Evolutionary conservation across 2,329 filamentous ascomycete genomes (phyloP).

Genomic region (Hypoxylon sp.): DNA sequence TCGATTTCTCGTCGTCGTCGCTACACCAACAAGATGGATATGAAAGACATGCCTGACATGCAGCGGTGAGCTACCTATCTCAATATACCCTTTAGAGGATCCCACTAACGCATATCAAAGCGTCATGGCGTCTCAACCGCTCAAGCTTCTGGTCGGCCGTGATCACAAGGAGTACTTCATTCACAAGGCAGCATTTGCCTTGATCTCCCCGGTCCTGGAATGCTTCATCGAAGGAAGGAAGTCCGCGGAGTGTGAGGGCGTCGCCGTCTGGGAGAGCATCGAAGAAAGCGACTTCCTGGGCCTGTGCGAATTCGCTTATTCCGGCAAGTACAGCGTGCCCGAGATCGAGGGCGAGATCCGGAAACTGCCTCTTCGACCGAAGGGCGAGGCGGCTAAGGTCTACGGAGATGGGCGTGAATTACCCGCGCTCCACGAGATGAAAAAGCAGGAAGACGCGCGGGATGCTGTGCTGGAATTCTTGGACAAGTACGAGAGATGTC

Average conservation of each 20-base stretch:
- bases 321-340: not conserved
- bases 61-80: not conserved
- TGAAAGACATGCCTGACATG: not conserved
- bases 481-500: not conserved
- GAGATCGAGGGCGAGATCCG: not conserved
- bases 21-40: not conserved
- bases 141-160: constrained; percentile 13
- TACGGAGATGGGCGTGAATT: not conserved
- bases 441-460: too few relatives aligned
- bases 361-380: not conserved
- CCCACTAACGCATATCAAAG: constrained; percentile 1
- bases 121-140: not conserved
- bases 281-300: not conserved
- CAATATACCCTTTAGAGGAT: not conserved
- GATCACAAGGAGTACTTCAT: constrained; percentile 4
- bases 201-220: constrained; percentile 1
- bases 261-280: not conserved
- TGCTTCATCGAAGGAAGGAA: not conserved
- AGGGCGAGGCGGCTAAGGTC: not conserved
- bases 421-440: too few relatives aligned
- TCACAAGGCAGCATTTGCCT: not conserved
- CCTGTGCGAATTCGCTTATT: constrained; percentile 11
- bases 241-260: not conserved
- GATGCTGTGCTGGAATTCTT: not conserved
- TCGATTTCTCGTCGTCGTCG: not conserved